Evolutionary conservation across 345 rosid genomes (phyloP).

Genomic region (Ceriops tagal): DNA sequence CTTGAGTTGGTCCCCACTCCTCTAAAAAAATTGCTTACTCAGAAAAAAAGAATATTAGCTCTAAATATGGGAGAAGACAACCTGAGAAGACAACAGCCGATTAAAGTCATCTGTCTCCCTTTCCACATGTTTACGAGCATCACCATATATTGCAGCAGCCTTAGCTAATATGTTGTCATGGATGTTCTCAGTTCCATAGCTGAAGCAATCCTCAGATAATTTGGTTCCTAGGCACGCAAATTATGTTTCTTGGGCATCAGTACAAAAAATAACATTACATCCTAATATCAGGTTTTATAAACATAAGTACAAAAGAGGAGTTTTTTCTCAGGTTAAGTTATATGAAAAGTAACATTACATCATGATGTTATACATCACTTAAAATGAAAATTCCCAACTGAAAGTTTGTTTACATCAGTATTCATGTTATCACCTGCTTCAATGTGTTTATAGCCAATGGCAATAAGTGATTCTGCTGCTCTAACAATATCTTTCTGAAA

Average conservation of each 20-base stretch:
- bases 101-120: constrained; percentile 88
- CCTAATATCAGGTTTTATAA: not conserved
- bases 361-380: too few species aligned
- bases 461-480: constrained; percentile 73
- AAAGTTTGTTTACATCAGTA: too few species aligned
- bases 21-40: too few species aligned
- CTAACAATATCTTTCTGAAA: constrained; percentile 76
- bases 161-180: constrained; percentile 74
- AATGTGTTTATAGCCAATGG: constrained; percentile 73
- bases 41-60: too few species aligned
- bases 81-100: constrained; percentile 72
- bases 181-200: constrained; percentile 81
- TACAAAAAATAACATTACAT: constrained; percentile 9
- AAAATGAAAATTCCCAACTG: too few species aligned
- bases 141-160: constrained; percentile 91
- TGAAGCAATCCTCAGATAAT: constrained; percentile 80
- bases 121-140: constrained; percentile 80
- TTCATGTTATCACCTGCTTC: constrained; percentile 63
- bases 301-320: not conserved
- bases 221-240: constrained; percentile 51
- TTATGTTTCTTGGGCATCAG: not conserved
- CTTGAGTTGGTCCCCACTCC: too few species aligned
- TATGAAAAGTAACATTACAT: too few species aligned
- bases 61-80: constrained; percentile 8
- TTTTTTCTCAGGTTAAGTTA: too few species aligned